Conservation (phyloP, 106 monocot genomes). For the Posidonia australis region DNA sequence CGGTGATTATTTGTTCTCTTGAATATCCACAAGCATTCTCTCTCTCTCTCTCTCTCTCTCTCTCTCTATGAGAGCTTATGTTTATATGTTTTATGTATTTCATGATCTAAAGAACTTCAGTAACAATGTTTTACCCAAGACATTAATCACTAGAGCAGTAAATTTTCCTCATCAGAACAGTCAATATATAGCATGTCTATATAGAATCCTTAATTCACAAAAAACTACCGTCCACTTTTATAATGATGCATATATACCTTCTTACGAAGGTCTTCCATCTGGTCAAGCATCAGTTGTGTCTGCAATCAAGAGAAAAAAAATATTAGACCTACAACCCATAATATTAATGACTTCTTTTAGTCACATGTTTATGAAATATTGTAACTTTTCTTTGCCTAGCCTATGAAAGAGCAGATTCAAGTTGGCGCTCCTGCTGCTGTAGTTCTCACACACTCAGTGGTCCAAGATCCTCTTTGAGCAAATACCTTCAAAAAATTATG, state of each 20-base stretch:
- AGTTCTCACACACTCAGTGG: slow-evolving; percentile 78
- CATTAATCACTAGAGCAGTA: too few species aligned
- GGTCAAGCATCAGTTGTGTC: slow-evolving; percentile 64
- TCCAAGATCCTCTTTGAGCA: slow-evolving; percentile 82
- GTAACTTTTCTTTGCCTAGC: slow-evolving; percentile 75
- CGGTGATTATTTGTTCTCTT: too few species aligned
- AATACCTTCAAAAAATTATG: too few species aligned
- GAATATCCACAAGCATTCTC: too few species aligned
- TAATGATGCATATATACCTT: slow-evolving; percentile 24
- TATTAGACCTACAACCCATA: background rate
- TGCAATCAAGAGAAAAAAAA: slow-evolving; percentile 14
- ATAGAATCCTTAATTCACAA: too few species aligned
- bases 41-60: too few species aligned
- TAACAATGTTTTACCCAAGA: too few species aligned
- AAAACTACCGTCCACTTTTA: background rate
- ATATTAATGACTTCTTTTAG: background rate
- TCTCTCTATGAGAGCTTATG: too few species aligned
- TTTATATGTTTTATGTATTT: too few species aligned
- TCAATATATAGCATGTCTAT: too few species aligned
- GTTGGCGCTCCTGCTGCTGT: slow-evolving; percentile 70
- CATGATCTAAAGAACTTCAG: too few species aligned
- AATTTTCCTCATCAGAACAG: too few species aligned
- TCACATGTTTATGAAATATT: background rate
- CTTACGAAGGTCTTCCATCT: slow-evolving; percentile 62
- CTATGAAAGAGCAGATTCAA: slow-evolving; percentile 59